Evolutionary conservation across 2,329 filamentous ascomycete genomes (phyloP), one percentile per base, ranked within the genome.

Genomic region (Fusarium ambrosium): DNA sequence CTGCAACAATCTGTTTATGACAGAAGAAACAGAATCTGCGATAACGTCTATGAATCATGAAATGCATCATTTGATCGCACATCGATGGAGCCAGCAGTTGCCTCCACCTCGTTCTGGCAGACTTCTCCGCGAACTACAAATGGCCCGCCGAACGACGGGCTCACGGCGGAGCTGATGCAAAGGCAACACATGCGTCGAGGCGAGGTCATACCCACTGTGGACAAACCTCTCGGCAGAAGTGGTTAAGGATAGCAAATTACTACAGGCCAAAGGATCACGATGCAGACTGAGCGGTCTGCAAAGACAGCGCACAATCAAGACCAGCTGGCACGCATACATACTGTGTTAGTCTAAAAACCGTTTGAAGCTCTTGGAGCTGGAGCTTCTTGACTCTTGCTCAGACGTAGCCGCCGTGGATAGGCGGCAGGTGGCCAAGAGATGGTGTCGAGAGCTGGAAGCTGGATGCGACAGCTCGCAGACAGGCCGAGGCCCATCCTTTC

Each of bases 151-250:
- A 34, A 24, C 55, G 41, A 70, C 55, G 41, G 34, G 43, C 51
- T 65, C 43, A 60, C 64, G 68, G 72, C 71, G 68, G 71, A 72
- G 64, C 68, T 61, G 64, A 51, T 51, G 59, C 41, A 62, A 24
- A 58, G 37, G 39, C n/a, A 29, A 74, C 60, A 43, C 60, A 71
- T 60, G 51, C 68, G 24, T 13, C 41, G 39, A 66, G 39, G 48
- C 48, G 39, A 69, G 39, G 48, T n/a, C 62, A 62, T 72, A 41
- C 27, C 72, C 72, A 74, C 62, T 72, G 62, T 72, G 72, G 69
- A 62, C 69, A 74, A 75, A 66, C 65, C 29, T 43, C 48, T 69
- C 59, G 37, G 45, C 27, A 18, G 24, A 53, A 27, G 27, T 16
- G 43, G 62, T 69, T 62, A 61, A 62, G 34, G 53, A 41, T 59